Evolutionary conservation across 345 rosid genomes (phyloP).

Genomic region (Kernera saxatilis): DNA sequence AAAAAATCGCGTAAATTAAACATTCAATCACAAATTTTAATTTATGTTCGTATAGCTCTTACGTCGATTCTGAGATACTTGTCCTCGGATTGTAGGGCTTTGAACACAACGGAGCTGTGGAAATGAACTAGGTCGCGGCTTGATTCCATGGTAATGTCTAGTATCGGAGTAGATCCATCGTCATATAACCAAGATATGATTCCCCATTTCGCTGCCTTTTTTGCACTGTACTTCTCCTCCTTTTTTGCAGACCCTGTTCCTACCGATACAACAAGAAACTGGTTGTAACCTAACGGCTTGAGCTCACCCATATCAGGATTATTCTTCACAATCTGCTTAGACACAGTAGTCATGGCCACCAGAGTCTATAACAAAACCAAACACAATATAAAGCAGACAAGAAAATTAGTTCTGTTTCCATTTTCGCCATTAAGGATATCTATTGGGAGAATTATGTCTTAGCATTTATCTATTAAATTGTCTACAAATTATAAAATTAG

Average conservation of each 20-base stretch:
- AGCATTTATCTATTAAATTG: neutral
- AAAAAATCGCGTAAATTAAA: neutral
- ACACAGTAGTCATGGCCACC: slow-evolving; percentile 56
- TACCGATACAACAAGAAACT: slow-evolving; percentile 51
- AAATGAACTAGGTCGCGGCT: slow-evolving; percentile 54
- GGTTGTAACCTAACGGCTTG: slow-evolving; percentile 40
- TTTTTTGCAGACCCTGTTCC: slow-evolving; percentile 49
- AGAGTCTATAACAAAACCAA: slow-evolving; percentile 36
- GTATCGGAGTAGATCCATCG: slow-evolving; percentile 41
- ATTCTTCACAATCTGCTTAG: slow-evolving; percentile 39
- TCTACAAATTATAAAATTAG: no score
- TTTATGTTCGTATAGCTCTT: neutral
- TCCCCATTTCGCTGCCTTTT: slow-evolving; percentile 59
- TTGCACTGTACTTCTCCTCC: slow-evolving; percentile 35
- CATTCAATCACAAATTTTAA: neutral
- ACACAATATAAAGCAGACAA: neutral
- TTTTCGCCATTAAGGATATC: no score
- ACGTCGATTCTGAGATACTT: slow-evolving; percentile 68
- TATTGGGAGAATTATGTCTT: no score
- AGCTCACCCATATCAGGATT: slow-evolving; percentile 37
- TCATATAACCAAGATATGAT: slow-evolving; percentile 47
- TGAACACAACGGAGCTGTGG: slow-evolving; percentile 42
- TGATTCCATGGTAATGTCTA: slow-evolving; percentile 43
- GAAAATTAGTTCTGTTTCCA: no score
- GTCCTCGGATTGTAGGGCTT: slow-evolving; percentile 45